Evolutionary conservation across 2,329 filamentous ascomycete genomes (phyloP), one percentile per base, ranked within the genome.

Genomic region (Knoxdaviesia proteae): DNA sequence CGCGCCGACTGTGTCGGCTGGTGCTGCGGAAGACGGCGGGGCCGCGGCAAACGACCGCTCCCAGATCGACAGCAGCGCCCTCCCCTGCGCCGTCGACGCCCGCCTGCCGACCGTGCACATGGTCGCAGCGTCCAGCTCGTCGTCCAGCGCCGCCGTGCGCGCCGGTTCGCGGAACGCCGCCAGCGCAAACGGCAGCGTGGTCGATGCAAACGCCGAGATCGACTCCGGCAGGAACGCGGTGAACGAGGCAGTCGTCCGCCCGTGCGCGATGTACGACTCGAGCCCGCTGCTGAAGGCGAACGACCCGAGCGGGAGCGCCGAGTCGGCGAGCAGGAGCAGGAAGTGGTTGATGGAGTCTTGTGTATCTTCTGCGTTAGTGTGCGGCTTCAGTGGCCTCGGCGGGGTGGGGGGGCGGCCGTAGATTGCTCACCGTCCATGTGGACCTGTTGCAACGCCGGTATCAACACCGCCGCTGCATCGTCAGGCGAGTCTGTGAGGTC

Each of bases 281-380:
- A 90, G 69, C 3, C 82, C 82, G 50, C 74, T 80, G 63, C 77
- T 83, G 63, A 88, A 90, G 52, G 83, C 83, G 60, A 90, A 90
- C n/a, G 82, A 84, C 45, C 83, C 83, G 0, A 90, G 67, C 1
- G 83, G 83, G 3, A 90, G 71, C 9, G 81, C 80, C 1, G 83
- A 87, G 63, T 90, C 83, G 40, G 83, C 74, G 40, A 88, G 74
- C 4, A 90, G 67, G 33, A 88, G 71, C 35, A 86, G 71, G 49
- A 80, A 77, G 58, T 88, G 83, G 32, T 68, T 54, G 30, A 58
- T 49, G 33, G 51, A 44, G 46, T 47, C n/a, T 33, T 31, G 30
- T 39, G 36, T 20, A 20, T 20, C 20, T 20, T 20, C 20, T 20
- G 20, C 20, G 20, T 20, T 20, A 8, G 29, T 29, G 30, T 39